Conservation (phyloP, 352 stramenopile genomes). For the Globisporangium recalcitrans region DNA sequence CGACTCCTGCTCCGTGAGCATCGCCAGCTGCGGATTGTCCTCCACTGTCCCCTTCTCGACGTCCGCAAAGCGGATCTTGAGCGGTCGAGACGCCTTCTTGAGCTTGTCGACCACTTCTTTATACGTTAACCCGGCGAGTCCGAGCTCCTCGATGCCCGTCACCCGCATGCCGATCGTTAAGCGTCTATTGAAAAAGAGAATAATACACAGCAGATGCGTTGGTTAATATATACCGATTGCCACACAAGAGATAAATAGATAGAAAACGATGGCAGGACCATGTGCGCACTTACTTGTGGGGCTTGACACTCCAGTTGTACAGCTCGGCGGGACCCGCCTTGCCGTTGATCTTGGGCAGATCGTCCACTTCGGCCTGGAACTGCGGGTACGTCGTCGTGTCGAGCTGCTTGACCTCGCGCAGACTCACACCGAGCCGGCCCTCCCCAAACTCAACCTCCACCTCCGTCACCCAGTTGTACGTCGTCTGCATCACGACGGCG, state of each 20-base stretch:
- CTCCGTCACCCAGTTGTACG: conserved; percentile 78
- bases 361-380: conserved; percentile 87
- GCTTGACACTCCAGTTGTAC: conserved; percentile 88
- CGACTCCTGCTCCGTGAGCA: conserved; percentile 18
- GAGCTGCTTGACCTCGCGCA: conserved; percentile 69
- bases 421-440: conserved; percentile 72
- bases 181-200: conserved; percentile 21
- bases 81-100: conserved; percentile 60
- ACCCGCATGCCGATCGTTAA: conserved; percentile 83
- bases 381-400: conserved; percentile 75
- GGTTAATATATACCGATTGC: neutral
- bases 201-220: neutral
- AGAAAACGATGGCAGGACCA: neutral
- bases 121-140: conserved; percentile 72
- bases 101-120: conserved; percentile 77
- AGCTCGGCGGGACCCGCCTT: conserved; percentile 81
- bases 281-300: conserved; percentile 34
- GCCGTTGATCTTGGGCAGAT: conserved; percentile 82
- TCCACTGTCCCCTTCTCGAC: conserved; percentile 74
- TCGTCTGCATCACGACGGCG: conserved; percentile 25
- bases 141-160: conserved; percentile 67
- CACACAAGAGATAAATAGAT: too few relatives aligned
- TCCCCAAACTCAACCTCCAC: conserved; percentile 86
- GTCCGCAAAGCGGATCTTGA: conserved; percentile 80
- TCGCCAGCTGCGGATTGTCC: conserved; percentile 48